Evolutionary conservation across 805 yeast species (phyloP).

Genomic region (Kluyveromyces siamensis): DNA sequence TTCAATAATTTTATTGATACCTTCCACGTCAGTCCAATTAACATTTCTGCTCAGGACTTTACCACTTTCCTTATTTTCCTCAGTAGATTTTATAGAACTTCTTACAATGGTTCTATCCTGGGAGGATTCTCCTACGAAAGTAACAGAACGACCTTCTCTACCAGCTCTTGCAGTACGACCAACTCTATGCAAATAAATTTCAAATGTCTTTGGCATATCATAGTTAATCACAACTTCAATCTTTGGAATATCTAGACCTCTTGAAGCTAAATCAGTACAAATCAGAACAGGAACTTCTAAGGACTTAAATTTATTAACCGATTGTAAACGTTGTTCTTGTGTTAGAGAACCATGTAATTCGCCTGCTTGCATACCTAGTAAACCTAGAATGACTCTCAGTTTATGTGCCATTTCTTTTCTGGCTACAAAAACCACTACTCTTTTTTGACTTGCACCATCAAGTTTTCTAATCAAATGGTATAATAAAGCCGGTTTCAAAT

Average conservation of each 20-base stretch:
- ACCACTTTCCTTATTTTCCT: conserved; percentile 30
- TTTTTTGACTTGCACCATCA: conserved; percentile 51
- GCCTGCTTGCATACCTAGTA: conserved; percentile 66
- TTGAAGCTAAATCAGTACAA: conserved; percentile 97
- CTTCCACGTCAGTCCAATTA: conserved; percentile 82
- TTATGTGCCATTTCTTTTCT: conserved; percentile 87
- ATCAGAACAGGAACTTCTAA: conserved; percentile 77
- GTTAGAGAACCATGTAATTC: conserved; percentile 78
- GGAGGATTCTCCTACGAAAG: conserved; percentile 89
- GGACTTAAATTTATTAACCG: conserved; percentile 74
- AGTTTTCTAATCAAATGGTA: conserved; percentile 60
- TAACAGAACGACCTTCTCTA: conserved; percentile 84
- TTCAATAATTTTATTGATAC: conserved; percentile 50
- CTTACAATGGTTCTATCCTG: conserved; percentile 86
- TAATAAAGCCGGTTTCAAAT: conserved; percentile 73
- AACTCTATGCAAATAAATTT: conserved; percentile 90
- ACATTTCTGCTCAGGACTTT: conserved; percentile 78
- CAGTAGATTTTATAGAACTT: conserved; percentile 69
- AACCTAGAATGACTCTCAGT: conserved; percentile 65
- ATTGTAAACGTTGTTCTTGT: conserved; percentile 87
- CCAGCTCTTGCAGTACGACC: conserved; percentile 99
- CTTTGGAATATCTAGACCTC: conserved; percentile 98
- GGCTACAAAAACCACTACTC: conserved; percentile 85
- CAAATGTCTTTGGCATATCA: conserved; percentile 92
- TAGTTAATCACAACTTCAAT: conserved; percentile 90